Base-by-base conservation (phyloP, 1,139 yeast genomes). In the Saccharomyces hybrid region DNA sequence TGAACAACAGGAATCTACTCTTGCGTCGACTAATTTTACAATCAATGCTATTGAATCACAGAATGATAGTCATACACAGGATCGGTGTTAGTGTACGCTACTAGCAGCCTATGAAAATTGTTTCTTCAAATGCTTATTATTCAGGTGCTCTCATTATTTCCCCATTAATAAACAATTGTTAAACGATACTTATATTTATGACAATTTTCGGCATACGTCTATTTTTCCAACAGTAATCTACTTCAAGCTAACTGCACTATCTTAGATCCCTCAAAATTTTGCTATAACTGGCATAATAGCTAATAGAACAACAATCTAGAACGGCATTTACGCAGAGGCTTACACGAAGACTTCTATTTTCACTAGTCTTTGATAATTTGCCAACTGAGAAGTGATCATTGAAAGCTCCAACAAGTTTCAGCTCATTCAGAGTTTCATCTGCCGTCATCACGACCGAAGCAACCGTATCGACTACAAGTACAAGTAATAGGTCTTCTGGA, bases 31-130 rank as follows among this genome's bases (percentile, higher is more conserved):
- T 3, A 46, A 54, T 34, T 50, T 50, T 28, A 34, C 60, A 11
- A 50, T 57, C n/a, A 49, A 53, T 34, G 58, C 49, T 20, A 49
- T 56, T 26, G 52, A 55, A 28, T 55, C 55, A 8, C 16, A 27
- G 47, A 30, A 31, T 26, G 51, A 47, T 28, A 32, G 42, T 8
- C 30, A 27, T 27, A 27, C 30, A 27, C 30, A 27, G 30, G 30
- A 27, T 27, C 30, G 30, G 30, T 27, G 30, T 27, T 50, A 16
- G 30, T 57, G 32, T 47, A 38, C 9, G 59, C 54, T 34, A 52
- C 20, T 66, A 62, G 47, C 68, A 66, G 51, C 72, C 72, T 32
- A 54, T 69, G 14, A 63, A 61, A 56, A 55, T 69, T 34, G 64
- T 67, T 28, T 65, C 57, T 27, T n/a, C n/a, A 13, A 47, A 47